Base-by-base conservation (phyloP, 257 asterid species). In the Nicotiana paniculata region DNA sequence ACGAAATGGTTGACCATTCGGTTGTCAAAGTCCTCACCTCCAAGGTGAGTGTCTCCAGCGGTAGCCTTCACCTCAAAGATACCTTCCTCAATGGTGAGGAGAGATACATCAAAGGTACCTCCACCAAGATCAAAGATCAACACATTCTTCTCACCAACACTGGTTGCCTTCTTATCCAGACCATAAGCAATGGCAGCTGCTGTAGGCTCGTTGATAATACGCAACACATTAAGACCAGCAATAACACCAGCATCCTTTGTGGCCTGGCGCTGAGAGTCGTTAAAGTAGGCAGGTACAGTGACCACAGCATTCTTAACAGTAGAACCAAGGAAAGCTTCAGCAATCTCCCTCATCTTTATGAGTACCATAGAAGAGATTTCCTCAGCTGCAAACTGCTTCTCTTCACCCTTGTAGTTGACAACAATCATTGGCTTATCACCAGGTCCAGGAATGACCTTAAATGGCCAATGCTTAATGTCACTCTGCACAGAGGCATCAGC, bases 31-130 rank as follows among this genome's bases (percentile, higher is more conserved):
- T 74, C 79, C 46, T 74, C 79, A 74, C 79, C 82, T 26, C 82
- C 82, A 64, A 80, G 82, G 69, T 80, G 82, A 26, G 93, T 89
- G 82, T 90, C 93, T 43, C 93, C 93, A 24, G 93, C 93, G 6
- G 93, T 90, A 32, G 93, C 93, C 87, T 90, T 90, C 12, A 90
- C 93, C 85, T 90, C 93, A 74, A 90, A 90, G 39, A 88, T 90
- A 81, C 93, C 92, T 83, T 90, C 92, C 88, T 90, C 93, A 18
- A 90, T 89, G 3, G 93, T 90, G 1, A 90, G 86, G 26, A 90
- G 93, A 43, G 93, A 90, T 57, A 80, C 82, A 63, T 80, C 82
- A 16, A 80, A 80, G 43, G 82, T 80, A 74, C 79, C 79, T 48
- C 79, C 79, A 48, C 79, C 79, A 26, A 74, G 79, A 74, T 74